Conservation (phyloP, 768 basidiomycete genomes). For the Amanita inopinata region DNA sequence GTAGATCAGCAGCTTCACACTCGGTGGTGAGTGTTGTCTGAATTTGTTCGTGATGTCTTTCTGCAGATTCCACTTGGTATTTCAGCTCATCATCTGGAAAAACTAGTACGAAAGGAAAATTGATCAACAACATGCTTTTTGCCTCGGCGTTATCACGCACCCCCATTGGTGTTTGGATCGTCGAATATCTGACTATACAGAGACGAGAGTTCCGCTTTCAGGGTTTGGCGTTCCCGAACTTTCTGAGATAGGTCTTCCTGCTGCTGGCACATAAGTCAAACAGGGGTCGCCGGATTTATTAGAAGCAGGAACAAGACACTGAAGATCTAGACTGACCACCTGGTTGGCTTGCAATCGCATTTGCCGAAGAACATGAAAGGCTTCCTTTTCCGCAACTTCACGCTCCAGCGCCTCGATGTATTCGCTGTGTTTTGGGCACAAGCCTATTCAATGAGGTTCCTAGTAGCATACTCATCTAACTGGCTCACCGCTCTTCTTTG, state of each 20-base stretch:
- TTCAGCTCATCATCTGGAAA: constrained; percentile 38
- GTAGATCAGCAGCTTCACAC: constrained; percentile 28
- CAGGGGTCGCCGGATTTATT: not conserved
- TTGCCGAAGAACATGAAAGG: constrained; percentile 19
- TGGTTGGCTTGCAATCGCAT: constrained; percentile 25
- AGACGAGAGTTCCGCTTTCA: constrained; percentile 26
- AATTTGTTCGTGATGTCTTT: constrained; percentile 24
- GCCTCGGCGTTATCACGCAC: constrained; percentile 13
- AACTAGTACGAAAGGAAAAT: constrained; percentile 15
- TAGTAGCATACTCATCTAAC: not conserved
- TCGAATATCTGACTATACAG: constrained; percentile 34
- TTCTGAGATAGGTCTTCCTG: constrained; percentile 25
- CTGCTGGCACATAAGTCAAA: constrained; percentile 14
- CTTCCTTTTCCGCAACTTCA: constrained; percentile 29
- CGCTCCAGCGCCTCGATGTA: constrained; percentile 35
- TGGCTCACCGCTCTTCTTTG: constrained; percentile 34
- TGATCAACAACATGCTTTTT: not conserved
- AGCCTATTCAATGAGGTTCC: not conserved
- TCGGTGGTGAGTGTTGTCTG: constrained; percentile 28
- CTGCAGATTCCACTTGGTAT: constrained; percentile 23
- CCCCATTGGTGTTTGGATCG: constrained; percentile 32
- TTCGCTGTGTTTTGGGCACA: constrained; percentile 26
- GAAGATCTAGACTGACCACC: constrained; percentile 22
- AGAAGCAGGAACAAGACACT: not conserved
- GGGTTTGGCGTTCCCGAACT: constrained; percentile 16